These are phyloP conservation scores for Eleusine coracana DNA, from an alignment of 176 grass and related monocot genomes.

Conservation along the genomic window DNA sequence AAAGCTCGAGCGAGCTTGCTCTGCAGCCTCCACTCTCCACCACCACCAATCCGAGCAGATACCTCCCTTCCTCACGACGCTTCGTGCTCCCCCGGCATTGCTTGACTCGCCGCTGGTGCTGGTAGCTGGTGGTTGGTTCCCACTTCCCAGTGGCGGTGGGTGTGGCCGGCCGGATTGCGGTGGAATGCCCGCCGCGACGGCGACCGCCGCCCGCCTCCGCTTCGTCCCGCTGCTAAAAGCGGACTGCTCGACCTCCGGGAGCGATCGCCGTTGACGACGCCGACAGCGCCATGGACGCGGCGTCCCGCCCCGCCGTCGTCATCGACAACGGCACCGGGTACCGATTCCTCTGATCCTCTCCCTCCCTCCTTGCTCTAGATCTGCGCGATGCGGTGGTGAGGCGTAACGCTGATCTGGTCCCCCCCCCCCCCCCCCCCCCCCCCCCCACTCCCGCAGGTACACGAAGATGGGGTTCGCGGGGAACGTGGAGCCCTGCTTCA, in stretches of 20 bases:
- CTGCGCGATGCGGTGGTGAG: background rate
- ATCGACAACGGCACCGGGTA: conserved; percentile 99
- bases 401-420: conserved; percentile 34
- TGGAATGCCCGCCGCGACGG: conserved; percentile 46
- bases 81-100: background rate
- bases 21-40: background rate
- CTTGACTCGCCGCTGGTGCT: background rate
- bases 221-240: background rate
- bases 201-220: conserved; percentile 28
- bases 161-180: background rate
- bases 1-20: background rate
- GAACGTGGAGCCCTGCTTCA: conserved; percentile 98
- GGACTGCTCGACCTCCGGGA: background rate
- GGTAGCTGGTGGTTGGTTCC: background rate
- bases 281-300: conserved; percentile 60
- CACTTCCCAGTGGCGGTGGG: conserved; percentile 37
- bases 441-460: conserved; percentile 52
- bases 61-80: conserved; percentile 37
- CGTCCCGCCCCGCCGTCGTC: conserved; percentile 83
- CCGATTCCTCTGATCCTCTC: background rate
- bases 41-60: conserved; percentile 9
- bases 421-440: no score
- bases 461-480: conserved; percentile 99
- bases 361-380: conserved; percentile 16
- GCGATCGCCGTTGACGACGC: conserved; percentile 8